Evolutionary conservation across 768 basidiomycete genomes (phyloP).

Genomic region (Nidularia pulvinata): DNA sequence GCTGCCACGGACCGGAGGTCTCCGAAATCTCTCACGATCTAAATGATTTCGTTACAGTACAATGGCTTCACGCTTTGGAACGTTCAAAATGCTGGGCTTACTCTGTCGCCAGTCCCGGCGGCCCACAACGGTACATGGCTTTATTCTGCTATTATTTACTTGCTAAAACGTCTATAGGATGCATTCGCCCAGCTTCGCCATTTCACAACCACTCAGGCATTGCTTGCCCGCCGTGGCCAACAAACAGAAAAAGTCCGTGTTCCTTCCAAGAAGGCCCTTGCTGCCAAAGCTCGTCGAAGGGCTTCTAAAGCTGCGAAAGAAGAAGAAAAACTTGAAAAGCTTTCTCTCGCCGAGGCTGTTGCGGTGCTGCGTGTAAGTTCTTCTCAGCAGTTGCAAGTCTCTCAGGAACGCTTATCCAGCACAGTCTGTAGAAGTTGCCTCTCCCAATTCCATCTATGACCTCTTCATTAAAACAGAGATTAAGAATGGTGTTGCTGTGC

Average conservation of each 20-base stretch:
- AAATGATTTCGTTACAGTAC: too few species aligned
- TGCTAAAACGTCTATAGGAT: background rate
- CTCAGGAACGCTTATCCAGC: background rate
- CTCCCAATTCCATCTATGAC: constrained; percentile 77
- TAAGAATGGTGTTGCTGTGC: constrained; percentile 77
- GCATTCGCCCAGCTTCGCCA: constrained; percentile 25
- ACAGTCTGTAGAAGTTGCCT: constrained; percentile 84
- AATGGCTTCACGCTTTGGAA: too few species aligned
- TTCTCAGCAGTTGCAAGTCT: background rate
- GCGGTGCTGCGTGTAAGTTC: constrained; percentile 65
- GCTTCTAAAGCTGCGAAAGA: constrained; percentile 52
- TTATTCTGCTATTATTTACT: too few species aligned
- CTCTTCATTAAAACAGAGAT: constrained; percentile 80
- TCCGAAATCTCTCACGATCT: too few species aligned
- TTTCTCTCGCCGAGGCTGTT: constrained; percentile 67
- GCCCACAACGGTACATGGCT: constrained; percentile 11
- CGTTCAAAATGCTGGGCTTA: background rate
- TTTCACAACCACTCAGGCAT: constrained; percentile 51
- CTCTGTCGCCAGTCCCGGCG: constrained; percentile 24
- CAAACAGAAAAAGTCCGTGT: constrained; percentile 48
- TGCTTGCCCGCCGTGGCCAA: constrained; percentile 39
- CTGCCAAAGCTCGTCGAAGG: constrained; percentile 61
- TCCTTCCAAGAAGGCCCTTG: constrained; percentile 73
- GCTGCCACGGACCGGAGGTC: too few species aligned
- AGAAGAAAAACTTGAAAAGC: constrained; percentile 64